Percentiles rank a stretch among this genome's conserved stretches.
phyloP scores from a whole-genome alignment of 140 eudicot genomes.

The Erigeron philadelphicus region DNA sequence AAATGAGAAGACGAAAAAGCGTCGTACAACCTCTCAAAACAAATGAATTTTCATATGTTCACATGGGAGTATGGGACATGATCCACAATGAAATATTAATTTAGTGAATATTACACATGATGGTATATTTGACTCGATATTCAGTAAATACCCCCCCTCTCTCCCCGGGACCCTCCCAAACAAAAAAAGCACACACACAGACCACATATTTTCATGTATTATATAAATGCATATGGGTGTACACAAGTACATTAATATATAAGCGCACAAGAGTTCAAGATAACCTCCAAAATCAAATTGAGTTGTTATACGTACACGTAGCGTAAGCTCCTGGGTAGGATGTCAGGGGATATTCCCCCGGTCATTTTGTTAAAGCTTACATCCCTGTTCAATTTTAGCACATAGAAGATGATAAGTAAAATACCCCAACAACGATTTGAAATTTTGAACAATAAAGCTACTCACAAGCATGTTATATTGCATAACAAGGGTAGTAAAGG shows the following conservation, averaged over 20 bases:
- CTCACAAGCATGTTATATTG: slow-evolving; percentile 12
- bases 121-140: too few relatives aligned
- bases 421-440: background rate
- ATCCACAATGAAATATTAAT: too few relatives aligned
- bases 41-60: too few relatives aligned
- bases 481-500: slow-evolving; percentile 6
- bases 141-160: too few relatives aligned
- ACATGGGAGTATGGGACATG: too few relatives aligned
- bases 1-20: too few relatives aligned
- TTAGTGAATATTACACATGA: too few relatives aligned
- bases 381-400: slow-evolving; percentile 48
- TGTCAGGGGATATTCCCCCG: slow-evolving; percentile 60
- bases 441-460: background rate
- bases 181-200: slow-evolving; percentile 4
- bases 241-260: background rate
- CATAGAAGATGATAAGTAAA: too few relatives aligned
- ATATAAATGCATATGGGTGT: background rate
- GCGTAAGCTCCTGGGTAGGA: slow-evolving; percentile 48
- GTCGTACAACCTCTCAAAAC: too few relatives aligned
- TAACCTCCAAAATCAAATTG: background rate
- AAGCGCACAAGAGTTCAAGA: background rate
- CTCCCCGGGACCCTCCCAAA: too few relatives aligned
- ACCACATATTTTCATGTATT: background rate
- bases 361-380: slow-evolving; percentile 65
- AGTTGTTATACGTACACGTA: slow-evolving; percentile 46